Evolutionary conservation across 257 asterid genomes (phyloP).

Genomic region (Solanum etuberosum): DNA sequence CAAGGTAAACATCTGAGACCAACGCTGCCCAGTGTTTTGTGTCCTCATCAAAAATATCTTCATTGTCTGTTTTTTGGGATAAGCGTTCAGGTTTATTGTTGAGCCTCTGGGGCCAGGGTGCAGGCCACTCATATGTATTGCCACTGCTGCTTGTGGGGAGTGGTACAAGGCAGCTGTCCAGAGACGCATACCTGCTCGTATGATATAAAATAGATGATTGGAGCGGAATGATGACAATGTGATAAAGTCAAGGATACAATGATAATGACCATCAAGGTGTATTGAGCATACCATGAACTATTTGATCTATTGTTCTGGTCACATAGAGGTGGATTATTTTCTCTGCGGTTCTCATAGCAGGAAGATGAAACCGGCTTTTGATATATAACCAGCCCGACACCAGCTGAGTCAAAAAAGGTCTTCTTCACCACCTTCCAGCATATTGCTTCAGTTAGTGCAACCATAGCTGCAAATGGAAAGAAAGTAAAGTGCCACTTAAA

Average conservation of each 20-base stretch:
- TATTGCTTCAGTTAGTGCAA: conserved; percentile 55
- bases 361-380: conserved; percentile 69
- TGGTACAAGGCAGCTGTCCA: conserved; percentile 63
- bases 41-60: conserved; percentile 49
- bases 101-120: conserved; percentile 90
- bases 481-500: not conserved
- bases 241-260: not conserved
- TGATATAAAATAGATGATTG: not conserved
- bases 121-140: conserved; percentile 49
- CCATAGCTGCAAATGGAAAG: conserved; percentile 58
- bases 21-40: conserved; percentile 79
- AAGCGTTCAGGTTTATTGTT: conserved; percentile 42
- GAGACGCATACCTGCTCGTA: conserved; percentile 54
- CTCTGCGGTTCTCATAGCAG: conserved; percentile 57
- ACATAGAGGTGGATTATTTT: conserved; percentile 64
- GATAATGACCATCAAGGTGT: not conserved
- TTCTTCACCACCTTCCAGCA: conserved; percentile 78
- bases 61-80: conserved; percentile 32
- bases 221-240: not conserved
- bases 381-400: conserved; percentile 60
- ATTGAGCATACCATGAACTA: conserved; percentile 47
- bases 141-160: conserved; percentile 11
- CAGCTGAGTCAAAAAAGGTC: conserved; percentile 25
- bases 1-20: conserved; percentile 66
- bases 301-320: conserved; percentile 37